phyloP scores from a whole-genome alignment of 1,284 basidiomycete species.

The Inonotus obliquus region DNA sequence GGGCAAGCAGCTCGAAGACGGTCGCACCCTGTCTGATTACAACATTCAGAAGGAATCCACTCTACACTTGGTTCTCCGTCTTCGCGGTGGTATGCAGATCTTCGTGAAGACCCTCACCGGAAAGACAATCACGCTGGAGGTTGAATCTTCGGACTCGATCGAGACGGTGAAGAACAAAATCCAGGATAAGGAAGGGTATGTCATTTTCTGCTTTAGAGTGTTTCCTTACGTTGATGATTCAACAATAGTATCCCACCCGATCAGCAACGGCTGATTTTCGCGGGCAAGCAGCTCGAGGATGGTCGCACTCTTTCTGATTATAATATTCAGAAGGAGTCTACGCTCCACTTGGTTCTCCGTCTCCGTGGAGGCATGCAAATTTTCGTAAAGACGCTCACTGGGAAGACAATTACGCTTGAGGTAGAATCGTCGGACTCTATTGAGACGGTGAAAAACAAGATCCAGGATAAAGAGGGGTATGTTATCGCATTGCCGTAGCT shows the following conservation, averaged over 20 bases:
- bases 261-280: slow-evolving; percentile 39
- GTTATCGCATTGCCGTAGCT: slow-evolving; percentile 21
- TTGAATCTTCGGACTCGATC: slow-evolving; percentile 52
- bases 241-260: slow-evolving; percentile 15
- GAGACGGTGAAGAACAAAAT: slow-evolving; percentile 50
- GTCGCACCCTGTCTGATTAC: slow-evolving; percentile 22
- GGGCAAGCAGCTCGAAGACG: slow-evolving; percentile 42
- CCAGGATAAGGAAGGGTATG: slow-evolving; percentile 38
- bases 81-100: slow-evolving; percentile 53
- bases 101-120: slow-evolving; percentile 48
- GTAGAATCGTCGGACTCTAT: slow-evolving; percentile 54
- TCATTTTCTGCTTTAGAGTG: background rate
- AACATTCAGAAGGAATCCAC: slow-evolving; percentile 58
- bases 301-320: slow-evolving; percentile 41
- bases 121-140: slow-evolving; percentile 56
- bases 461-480: slow-evolving; percentile 89
- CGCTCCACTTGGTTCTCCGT: slow-evolving; percentile 55
- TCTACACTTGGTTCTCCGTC: slow-evolving; percentile 52
- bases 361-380: slow-evolving; percentile 55
- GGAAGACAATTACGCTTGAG: slow-evolving; percentile 57
- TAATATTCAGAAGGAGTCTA: slow-evolving; percentile 36
- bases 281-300: slow-evolving; percentile 44
- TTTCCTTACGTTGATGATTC: background rate
- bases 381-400: slow-evolving; percentile 47
- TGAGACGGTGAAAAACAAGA: slow-evolving; percentile 48